phyloP scores from a whole-genome alignment of 179 eudicot species.

The Silene noctiflora region DNA sequence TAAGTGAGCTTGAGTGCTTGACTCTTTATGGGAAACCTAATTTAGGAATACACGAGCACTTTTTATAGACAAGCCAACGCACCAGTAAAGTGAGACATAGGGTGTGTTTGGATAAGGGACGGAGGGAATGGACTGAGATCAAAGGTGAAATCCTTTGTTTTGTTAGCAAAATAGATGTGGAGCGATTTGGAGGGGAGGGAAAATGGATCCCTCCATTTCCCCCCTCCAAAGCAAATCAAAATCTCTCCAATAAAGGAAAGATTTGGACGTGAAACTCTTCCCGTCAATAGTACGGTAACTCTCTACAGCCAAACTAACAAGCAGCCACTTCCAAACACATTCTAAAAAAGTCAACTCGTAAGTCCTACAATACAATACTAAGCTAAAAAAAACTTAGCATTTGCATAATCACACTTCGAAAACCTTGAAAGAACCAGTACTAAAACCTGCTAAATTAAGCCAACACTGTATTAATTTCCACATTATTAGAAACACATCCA shows the following conservation, averaged over 20 bases:
- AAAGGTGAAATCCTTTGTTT: too few species aligned
- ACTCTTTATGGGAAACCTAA: not conserved
- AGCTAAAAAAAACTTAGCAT: not conserved
- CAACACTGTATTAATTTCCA: not conserved
- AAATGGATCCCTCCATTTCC: too few species aligned
- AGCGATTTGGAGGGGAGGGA: too few species aligned
- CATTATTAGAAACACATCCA: not conserved
- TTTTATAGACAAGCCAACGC: not conserved
- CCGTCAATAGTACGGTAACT: not conserved
- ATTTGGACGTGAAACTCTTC: too few species aligned
- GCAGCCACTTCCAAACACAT: not conserved
- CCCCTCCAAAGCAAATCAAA: too few species aligned
- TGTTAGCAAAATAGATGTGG: too few species aligned
- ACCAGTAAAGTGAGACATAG: not conserved
- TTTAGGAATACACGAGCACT: not conserved
- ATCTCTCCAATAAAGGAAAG: too few species aligned
- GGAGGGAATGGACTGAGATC: too few species aligned
- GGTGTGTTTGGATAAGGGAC: too few species aligned
- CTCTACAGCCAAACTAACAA: not conserved
- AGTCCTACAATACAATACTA: too few species aligned
- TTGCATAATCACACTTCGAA: not conserved
- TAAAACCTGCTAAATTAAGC: not conserved
- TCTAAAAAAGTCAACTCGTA: too few species aligned
- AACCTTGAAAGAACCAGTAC: not conserved
- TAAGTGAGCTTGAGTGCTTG: too few species aligned